A percentile compares a stretch with the other conserved stretches of the same genome.
These are phyloP conservation scores for Alternaria hordeiaustralica DNA, from an alignment of 2,329 filamentous ascomycete species.

Conservation along the genomic window DNA sequence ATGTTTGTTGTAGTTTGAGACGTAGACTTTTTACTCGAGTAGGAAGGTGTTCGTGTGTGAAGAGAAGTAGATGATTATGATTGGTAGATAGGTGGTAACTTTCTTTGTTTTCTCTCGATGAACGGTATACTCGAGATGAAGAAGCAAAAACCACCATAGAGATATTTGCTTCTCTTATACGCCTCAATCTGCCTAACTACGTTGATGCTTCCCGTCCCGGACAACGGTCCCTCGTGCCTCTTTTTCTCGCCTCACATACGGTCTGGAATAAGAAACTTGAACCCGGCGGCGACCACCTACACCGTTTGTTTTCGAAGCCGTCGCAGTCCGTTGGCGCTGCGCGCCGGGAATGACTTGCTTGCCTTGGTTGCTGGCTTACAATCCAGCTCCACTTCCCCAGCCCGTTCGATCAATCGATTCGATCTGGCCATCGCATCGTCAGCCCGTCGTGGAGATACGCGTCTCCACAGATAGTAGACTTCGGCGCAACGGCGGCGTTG, in stretches of 20 bases:
- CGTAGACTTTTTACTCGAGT: no score
- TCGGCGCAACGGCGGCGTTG: background rate
- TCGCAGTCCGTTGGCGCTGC: background rate
- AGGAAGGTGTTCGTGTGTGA: background rate
- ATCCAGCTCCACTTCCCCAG: background rate
- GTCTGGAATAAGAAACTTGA: background rate
- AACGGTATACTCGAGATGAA: background rate
- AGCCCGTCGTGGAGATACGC: background rate
- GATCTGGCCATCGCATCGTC: background rate
- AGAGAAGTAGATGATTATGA: background rate
- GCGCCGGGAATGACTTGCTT: background rate
- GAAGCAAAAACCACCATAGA: background rate
- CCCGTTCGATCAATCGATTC: background rate
- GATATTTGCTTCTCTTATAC: conserved; percentile 1
- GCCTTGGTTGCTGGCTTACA: background rate
- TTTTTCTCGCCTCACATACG: background rate
- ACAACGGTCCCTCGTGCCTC: background rate
- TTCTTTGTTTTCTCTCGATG: background rate
- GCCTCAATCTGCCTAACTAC: background rate
- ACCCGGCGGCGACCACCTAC: background rate
- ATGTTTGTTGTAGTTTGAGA: no score
- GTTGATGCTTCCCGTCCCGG: background rate
- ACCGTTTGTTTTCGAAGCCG: background rate
- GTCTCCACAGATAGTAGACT: background rate
- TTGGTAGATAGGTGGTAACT: background rate